Base-by-base conservation (phyloP, 2,329 filamentous ascomycete genomes). In the Leptodontidium sp. region DNA sequence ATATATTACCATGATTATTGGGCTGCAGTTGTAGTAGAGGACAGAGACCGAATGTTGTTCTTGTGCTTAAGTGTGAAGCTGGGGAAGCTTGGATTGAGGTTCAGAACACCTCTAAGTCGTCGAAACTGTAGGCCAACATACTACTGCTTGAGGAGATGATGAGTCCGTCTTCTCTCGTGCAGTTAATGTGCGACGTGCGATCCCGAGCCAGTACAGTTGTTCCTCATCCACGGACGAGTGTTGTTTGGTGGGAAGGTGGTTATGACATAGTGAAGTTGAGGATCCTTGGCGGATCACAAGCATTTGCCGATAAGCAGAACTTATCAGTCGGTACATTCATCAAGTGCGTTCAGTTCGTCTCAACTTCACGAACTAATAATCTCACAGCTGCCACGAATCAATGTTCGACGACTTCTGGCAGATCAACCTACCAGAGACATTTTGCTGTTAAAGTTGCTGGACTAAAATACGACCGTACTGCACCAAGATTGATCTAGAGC, bases 1-100 rank as follows among this genome's bases (percentile, higher is more conserved):
- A 4, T 14, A 1, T n/a, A 61, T 67, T 53, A 70, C 69, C 71
- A 71, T 72, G 11, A 64, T 62, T 61, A 21, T 26, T 52, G 43
- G 24, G 40, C 61, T 67, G 64, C 55, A 45, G 21, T 38, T 55
- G 26, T 32, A 4, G 26, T 32, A 4, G 43, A 43, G 61, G 15
- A 35, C 61, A 68, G 49, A 29, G 35, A 38, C 12, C 38, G 29
- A 29, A 14, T 35, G 52, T 61, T 58, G n/a, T 61, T 53, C 15
- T 12, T 26, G 26, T 63, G 26, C 17, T n/a, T 26, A 15, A 9
- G 40, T 29, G 24, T n/a, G 52, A 29, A n/a, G 14, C 26, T 14
- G 32, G 26, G 52, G 26, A 55, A 26, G 43, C 43, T 47, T n/a
- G 43, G 17, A 47, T 47, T 7, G 43, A 47, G 17, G 43, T 47